These are phyloP conservation scores for Nemania sp. DNA, from an alignment of 2,329 filamentous ascomycete genomes.

Conservation along the genomic window DNA sequence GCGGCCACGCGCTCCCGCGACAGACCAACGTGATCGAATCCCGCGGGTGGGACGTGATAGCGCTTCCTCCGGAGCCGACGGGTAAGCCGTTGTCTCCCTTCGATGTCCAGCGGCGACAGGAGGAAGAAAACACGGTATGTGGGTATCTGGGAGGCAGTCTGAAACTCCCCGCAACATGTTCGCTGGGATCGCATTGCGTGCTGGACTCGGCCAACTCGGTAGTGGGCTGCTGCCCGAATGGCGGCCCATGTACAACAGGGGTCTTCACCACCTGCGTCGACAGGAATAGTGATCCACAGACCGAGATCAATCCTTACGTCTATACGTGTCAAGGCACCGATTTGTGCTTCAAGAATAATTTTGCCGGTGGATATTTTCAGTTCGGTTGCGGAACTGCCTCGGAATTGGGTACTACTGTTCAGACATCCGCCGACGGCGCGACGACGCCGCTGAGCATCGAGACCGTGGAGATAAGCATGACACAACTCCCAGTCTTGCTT, in stretches of 20 bases:
- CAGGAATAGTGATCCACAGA: constrained; percentile 53
- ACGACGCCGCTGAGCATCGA: constrained; percentile 44
- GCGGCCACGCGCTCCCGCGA: constrained; percentile 48
- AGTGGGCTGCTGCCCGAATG: constrained; percentile 62
- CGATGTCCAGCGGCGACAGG: constrained; percentile 47
- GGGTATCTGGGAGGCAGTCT: constrained; percentile 60
- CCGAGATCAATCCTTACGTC: constrained; percentile 59
- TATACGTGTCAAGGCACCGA: constrained; percentile 57
- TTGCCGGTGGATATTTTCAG: constrained; percentile 59
- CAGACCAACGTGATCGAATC: constrained; percentile 46
- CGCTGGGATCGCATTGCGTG: constrained; percentile 62
- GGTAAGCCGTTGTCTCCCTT: constrained; percentile 45
- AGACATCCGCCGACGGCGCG: constrained; percentile 51
- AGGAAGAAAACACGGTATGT: constrained; percentile 62
- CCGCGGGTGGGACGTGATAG: constrained; percentile 46
- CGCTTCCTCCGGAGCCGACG: constrained; percentile 49
- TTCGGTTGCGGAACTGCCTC: constrained; percentile 60
- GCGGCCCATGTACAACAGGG: constrained; percentile 55
- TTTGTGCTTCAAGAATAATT: constrained; percentile 61
- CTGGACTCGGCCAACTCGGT: constrained; percentile 53
- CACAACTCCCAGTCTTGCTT: constrained; percentile 45
- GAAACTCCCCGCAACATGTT: constrained; percentile 60
- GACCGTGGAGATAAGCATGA: constrained; percentile 48
- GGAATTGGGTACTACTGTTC: constrained; percentile 53
- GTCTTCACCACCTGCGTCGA: constrained; percentile 64